phyloP scores from a whole-genome alignment of 192 early-diverging fungal species.

The Entophlyctis helioformis region DNA sequence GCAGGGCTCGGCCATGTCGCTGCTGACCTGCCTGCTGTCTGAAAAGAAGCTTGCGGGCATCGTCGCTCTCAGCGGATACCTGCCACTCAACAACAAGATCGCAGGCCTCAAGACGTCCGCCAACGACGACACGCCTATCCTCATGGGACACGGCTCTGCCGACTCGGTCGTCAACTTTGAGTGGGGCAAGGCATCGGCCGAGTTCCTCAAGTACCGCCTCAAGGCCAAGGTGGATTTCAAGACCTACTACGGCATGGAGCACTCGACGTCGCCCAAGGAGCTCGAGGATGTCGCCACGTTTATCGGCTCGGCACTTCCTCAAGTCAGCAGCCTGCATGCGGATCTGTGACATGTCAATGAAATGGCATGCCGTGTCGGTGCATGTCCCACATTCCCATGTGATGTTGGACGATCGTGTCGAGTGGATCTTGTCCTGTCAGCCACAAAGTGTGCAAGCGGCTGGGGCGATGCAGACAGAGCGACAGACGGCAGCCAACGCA shows the following conservation, averaged over 20 bases:
- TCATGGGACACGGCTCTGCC: constrained; percentile 71
- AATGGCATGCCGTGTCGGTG: too few species aligned
- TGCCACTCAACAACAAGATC: constrained; percentile 37
- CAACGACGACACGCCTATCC: constrained; percentile 53
- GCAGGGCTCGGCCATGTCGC: constrained; percentile 66
- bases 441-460: too few species aligned
- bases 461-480: too few species aligned
- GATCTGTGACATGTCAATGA: too few species aligned
- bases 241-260: constrained; percentile 70
- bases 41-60: constrained; percentile 59
- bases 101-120: not conserved
- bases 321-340: too few species aligned
- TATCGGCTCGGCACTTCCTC: too few species aligned
- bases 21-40: constrained; percentile 59
- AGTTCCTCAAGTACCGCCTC: constrained; percentile 40
- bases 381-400: too few species aligned
- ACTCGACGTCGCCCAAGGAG: constrained; percentile 58
- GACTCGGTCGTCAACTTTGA: constrained; percentile 63
- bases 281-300: constrained; percentile 56
- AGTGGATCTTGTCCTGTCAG: too few species aligned
- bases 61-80: constrained; percentile 65
- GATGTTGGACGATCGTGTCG: too few species aligned
- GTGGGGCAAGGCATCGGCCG: constrained; percentile 57
- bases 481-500: too few species aligned
- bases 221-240: constrained; percentile 61